Evolutionary conservation across 1,284 basidiomycete species (phyloP).

Genomic region (Boletellus dicymbophilus): DNA sequence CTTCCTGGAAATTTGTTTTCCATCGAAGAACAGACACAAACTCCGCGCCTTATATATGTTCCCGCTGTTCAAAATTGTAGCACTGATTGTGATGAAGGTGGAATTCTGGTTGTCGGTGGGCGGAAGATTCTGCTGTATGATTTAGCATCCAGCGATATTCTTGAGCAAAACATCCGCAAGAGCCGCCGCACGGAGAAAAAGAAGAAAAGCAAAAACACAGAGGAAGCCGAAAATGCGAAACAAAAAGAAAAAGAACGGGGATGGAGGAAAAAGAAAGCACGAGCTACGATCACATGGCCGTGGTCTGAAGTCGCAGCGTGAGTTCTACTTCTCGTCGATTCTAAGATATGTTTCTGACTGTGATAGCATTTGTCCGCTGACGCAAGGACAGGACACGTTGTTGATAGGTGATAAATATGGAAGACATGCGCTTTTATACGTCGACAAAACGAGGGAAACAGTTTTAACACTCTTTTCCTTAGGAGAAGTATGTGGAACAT

Average conservation of each 20-base stretch:
- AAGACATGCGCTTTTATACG: slow-evolving; percentile 63
- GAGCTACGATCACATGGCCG: slow-evolving; percentile 64
- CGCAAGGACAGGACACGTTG: slow-evolving; percentile 47
- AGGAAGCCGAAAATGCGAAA: slow-evolving; percentile 44
- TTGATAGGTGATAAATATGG: slow-evolving; percentile 84
- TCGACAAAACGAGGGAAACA: slow-evolving; percentile 43
- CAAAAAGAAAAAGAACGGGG: slow-evolving; percentile 60
- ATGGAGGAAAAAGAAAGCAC: slow-evolving; percentile 52
- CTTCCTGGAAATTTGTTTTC: slow-evolving; percentile 31
- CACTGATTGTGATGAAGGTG: slow-evolving; percentile 48
- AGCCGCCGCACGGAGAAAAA: slow-evolving; percentile 49
- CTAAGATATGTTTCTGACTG: too few relatives aligned
- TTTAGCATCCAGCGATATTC: slow-evolving; percentile 44
- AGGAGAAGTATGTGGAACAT: slow-evolving; percentile 61
- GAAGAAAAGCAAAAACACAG: slow-evolving; percentile 45
- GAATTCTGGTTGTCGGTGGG: slow-evolving; percentile 72
- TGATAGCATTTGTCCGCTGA: slow-evolving; percentile 52
- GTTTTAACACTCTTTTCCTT: slow-evolving; percentile 66
- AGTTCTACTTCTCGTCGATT: slow-evolving; percentile 29
- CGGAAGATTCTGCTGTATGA: slow-evolving; percentile 62
- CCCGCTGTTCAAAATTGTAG: slow-evolving; percentile 24
- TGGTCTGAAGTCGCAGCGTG: slow-evolving; percentile 69
- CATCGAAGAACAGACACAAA: slow-evolving; percentile 31
- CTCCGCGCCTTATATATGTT: slow-evolving; percentile 26
- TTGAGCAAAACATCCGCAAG: slow-evolving; percentile 56